Base-by-base conservation (phyloP, 129 eudicot species). In the Flaveria robusta region DNA sequence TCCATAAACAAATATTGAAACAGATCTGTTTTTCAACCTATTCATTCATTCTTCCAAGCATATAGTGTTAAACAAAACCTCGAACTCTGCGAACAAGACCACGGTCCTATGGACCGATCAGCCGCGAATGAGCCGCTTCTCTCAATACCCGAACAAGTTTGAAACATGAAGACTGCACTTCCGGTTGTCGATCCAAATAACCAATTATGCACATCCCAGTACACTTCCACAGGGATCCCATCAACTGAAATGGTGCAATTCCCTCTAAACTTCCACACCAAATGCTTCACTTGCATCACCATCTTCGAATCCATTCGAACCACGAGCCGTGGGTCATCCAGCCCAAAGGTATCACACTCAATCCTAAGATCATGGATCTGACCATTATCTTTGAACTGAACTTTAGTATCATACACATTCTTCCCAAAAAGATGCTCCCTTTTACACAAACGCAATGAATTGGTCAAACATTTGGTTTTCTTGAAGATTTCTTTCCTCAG, bases 201-300 rank as follows among this genome's bases (percentile, higher is more conserved):
- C 97, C 97, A 92, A 68, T 89, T 82, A 55, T 92, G 82, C 52
- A 87, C 96, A 83, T 92, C 97, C 97, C 97, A 92, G 27, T 77
- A 92, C 18, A 92, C 85, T 66, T 92, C 97, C 16, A 92, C 96
- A n/a, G 91, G 88, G 9, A 84, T 60, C 23, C 93, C 96, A 68
- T 92, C 93, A 50, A 92, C 76, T 55, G 81, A 83, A 60, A 89
- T 81, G 9, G 91, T 82, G 46, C 55, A 80, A 74, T 92, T 92
- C 52, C 97, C 97, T 12, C 97, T 74, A 45, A 92, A 92, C 41
- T 90, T 92, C 97, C 97, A 92, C 24, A 70, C 68, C 34, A 92
- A 47, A 55, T 86, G 87, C 82, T 89, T 89, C 50, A 92, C 86
- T 72, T 87, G 93, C 96, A 92, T 84, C 34, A 89, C 93, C 0